phyloP scores from a whole-genome alignment of 495 filamentous ascomycete species.

The Usnea hakonensis region DNA sequence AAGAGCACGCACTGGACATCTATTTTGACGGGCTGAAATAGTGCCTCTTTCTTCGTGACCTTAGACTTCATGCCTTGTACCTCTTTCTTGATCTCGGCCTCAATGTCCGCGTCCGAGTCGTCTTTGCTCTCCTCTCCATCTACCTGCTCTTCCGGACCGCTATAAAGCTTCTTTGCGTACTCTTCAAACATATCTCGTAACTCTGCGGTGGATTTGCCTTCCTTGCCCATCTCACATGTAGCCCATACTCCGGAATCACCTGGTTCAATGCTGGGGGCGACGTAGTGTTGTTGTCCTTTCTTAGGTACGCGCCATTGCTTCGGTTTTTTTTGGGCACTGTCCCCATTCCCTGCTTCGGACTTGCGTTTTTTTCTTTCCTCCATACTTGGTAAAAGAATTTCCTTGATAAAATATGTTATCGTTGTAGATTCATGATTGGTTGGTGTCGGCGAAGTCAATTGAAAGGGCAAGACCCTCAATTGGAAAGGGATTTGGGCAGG shows the following conservation, averaged over 20 bases:
- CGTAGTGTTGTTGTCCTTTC: constrained; percentile 9
- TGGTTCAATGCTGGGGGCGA: constrained; percentile 44
- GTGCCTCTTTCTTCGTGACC: constrained; percentile 33
- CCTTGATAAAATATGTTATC: not conserved
- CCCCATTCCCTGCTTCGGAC: not conserved
- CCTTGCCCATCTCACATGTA: constrained; percentile 75
- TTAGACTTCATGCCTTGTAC: constrained; percentile 54
- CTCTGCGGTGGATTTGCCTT: constrained; percentile 70
- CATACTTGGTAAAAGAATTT: not conserved
- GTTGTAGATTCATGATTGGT: not conserved
- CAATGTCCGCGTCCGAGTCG: constrained; percentile 60
- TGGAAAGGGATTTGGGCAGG: no score
- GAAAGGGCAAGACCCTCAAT: not conserved
- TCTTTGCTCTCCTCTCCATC: constrained; percentile 21
- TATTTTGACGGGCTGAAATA: constrained; percentile 58
- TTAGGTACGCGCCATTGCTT: constrained; percentile 23
- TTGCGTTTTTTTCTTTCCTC: constrained; percentile 13
- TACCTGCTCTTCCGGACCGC: constrained; percentile 25
- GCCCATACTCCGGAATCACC: constrained; percentile 85
- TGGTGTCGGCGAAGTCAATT: no score
- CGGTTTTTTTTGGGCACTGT: constrained; percentile 17
- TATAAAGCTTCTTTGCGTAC: constrained; percentile 31
- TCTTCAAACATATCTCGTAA: constrained; percentile 65
- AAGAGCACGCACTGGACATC: constrained; percentile 67
- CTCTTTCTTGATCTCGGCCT: constrained; percentile 73